A percentile compares a stretch with the other conserved stretches of the same genome.
phyloP scores from a whole-genome alignment of 495 filamentous ascomycete genomes.

The Penicillium angulare region DNA sequence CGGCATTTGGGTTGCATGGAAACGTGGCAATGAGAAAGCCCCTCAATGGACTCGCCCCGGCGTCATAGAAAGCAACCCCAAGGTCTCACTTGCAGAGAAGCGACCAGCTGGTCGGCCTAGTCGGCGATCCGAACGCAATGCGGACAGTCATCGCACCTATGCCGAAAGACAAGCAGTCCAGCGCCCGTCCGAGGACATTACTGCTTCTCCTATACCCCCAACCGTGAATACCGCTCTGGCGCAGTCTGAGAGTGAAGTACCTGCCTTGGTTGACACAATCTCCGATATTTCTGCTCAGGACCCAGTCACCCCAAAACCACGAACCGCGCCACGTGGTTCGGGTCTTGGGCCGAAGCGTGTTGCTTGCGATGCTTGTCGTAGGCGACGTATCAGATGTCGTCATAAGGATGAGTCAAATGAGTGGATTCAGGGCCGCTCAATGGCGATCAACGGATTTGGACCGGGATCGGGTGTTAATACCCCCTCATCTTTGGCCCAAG shows the following conservation, averaged over 20 bases:
- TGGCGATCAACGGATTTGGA: constrained; percentile 28
- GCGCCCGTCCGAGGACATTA: constrained; percentile 30
- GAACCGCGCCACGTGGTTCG: constrained; percentile 33
- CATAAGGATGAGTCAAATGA: constrained; percentile 50
- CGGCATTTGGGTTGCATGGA: constrained; percentile 72
- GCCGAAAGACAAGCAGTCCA: constrained; percentile 46
- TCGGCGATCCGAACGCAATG: constrained; percentile 45
- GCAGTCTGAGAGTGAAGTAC: constrained; percentile 21
- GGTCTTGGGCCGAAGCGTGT: constrained; percentile 51
- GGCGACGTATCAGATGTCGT: constrained; percentile 52
- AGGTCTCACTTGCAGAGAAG: constrained; percentile 42
- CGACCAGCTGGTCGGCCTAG: constrained; percentile 44
- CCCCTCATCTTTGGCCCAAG: constrained; percentile 37
- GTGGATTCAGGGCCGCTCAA: constrained; percentile 26
- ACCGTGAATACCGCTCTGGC: constrained; percentile 11
- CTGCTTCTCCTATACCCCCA: constrained; percentile 14
- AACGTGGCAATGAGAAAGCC: constrained; percentile 66
- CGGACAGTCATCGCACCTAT: constrained; percentile 45
- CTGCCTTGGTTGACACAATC: constrained; percentile 13
- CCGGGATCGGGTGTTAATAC: constrained; percentile 29
- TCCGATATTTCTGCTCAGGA: constrained; percentile 26
- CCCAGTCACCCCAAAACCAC: constrained; percentile 30
- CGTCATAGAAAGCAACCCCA: constrained; percentile 44
- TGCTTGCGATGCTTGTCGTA: constrained; percentile 55
- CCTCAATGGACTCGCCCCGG: constrained; percentile 63